Evolutionary conservation across 192 early-diverging fungal species (phyloP), one percentile per base, ranked within the genome.

Genomic region (Coemansia sp.): DNA sequence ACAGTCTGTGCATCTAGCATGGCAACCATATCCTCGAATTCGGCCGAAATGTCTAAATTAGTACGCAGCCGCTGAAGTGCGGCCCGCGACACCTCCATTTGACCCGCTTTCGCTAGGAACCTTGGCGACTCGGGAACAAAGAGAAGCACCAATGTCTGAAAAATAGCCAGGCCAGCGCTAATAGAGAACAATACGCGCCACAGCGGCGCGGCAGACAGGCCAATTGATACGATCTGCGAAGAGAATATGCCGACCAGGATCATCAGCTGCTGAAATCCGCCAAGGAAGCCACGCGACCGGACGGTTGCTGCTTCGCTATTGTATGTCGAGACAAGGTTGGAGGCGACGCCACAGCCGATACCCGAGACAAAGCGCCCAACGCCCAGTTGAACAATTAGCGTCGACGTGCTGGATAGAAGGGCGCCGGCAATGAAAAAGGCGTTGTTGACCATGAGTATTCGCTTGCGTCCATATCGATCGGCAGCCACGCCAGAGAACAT

Each of bases 181-280:
- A 87, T 68, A 0, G 85, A 66, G 28, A 96, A 81, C 61, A 95
- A 87, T 18, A 82, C 67, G 35, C 95, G 84, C 95, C 95, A 96
- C 24, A 74, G 69, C 1, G 85, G 74, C 1, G 84, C 59, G 6
- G 82, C 86, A 3, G 87, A 88, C 23, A 87, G 72, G 46, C 79
- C 89, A 34, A 90, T 75, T 1, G 88, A 91, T 6, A 86, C 73
- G 10, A 88, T 70, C 62, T 93, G 93, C 1, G 92, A 86, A 14
- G 87, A 63, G 26, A 96, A 81, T 62, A 96, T 86, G 20, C 95
- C 95, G 10, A 86, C 56, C 10, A 95, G 88, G 58, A 94, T 92
- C 36, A 89, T 88, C 53, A 94, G 71, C 78, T 96, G 95, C 74
- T 93, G 93, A 66, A 90, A 83, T n/a, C 88, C 84, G 71, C 88